Base-by-base conservation (phyloP, 768 basidiomycete species). In the Fomitopsis serialis region DNA sequence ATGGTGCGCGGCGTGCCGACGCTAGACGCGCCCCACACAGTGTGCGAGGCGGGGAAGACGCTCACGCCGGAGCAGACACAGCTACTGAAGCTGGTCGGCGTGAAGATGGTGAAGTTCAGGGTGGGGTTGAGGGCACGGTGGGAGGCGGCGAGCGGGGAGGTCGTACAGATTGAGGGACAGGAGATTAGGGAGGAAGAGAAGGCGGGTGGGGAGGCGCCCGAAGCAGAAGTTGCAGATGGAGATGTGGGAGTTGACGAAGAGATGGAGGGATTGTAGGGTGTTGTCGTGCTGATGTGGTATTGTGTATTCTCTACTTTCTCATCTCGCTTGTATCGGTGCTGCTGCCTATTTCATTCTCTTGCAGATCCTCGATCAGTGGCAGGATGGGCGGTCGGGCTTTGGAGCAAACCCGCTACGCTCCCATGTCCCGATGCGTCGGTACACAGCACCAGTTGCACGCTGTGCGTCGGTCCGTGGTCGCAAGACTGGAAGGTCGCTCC, bases 1-100 rank as follows among this genome's bases (percentile, higher is more conserved):
- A 80, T 99, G 78, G 81, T 87, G 53, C 82, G 80, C 62, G 97
- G 97, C 51, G 89, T 97, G 0, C 95, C 96, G 3, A 89, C 87
- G 7, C 72, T 98, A 44, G 79, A 80, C 51, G 78, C 72, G 44
- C 77, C 91, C n/a, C 93, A 98, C 66, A 79, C 80, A 50, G 72
- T 99, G 47, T 98, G 96, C 70, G 81, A 84, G 60, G 72, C 89
- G 67, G 95, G 91, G 45, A 87, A 92, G 60, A 71, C 71, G 50
- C 73, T 99, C 57, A 87, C 88, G 3, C 68, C 80, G 50, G 95
- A 98, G 70, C 90, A 98, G 73, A 85, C 94, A 24, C 91, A 98
- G 70, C 72, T 98, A 44, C 73, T 99, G 57, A 98, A 98, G 75
- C 75, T 98, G 56, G 81, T 93, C 40, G 92, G 92, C 11, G 81